Evolutionary conservation across 306 rosid species (phyloP).

Genomic region (Prunus kanzakura): DNA sequence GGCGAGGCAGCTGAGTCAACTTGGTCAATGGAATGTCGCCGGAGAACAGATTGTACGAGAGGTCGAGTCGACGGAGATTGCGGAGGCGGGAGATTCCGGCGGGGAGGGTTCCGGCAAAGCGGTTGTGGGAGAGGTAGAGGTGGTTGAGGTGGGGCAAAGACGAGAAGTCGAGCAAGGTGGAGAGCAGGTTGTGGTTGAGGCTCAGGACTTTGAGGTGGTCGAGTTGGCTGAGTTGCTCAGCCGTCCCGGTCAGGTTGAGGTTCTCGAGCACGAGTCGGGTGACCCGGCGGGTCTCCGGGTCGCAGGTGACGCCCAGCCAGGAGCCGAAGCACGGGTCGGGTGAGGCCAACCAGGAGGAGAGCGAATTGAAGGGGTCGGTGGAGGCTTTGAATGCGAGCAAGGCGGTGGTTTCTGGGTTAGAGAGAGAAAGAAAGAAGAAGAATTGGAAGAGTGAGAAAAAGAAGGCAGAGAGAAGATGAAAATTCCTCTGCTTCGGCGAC

Average conservation of each 20-base stretch:
- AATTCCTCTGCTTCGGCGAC: background rate
- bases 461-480: background rate
- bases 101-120: conserved; percentile 16
- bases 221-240: conserved; percentile 16
- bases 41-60: conserved; percentile 19
- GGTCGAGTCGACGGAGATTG: conserved; percentile 17
- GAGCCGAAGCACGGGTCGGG: conserved; percentile 21
- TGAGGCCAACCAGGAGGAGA: conserved; percentile 20
- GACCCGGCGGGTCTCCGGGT: conserved; percentile 13
- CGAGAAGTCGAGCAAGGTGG: conserved; percentile 11
- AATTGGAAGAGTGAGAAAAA: background rate
- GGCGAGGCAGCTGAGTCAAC: conserved; percentile 7
- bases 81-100: conserved; percentile 12
- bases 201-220: conserved; percentile 20
- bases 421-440: conserved; percentile 13
- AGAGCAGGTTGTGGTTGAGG: conserved; percentile 22
- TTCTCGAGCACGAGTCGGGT: conserved; percentile 21
- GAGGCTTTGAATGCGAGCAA: conserved; percentile 23
- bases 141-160: conserved; percentile 24
- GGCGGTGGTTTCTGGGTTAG: background rate
- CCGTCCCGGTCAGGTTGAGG: conserved; percentile 25
- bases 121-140: conserved; percentile 30
- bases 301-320: conserved; percentile 36
- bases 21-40: conserved; percentile 21
- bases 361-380: conserved; percentile 11